Evolutionary conservation across 2,329 filamentous ascomycete genomes (phyloP), one percentile per base, ranked within the genome.

Genomic region (Rhinocladiella similis): DNA sequence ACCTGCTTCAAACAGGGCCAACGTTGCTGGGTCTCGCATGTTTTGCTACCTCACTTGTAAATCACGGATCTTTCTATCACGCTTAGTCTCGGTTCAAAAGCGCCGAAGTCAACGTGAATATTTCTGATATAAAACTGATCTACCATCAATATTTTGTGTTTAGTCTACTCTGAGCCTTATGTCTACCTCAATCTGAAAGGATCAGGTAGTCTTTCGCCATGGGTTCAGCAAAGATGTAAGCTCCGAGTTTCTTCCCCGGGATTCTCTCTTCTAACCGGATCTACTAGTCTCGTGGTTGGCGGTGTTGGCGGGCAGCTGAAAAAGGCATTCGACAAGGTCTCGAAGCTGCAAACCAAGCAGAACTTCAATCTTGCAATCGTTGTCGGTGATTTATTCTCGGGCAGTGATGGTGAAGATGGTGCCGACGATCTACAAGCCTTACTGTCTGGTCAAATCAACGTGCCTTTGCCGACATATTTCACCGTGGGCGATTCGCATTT

Each of bases 391-490:
- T 79, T 97, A 5, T 97, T 97, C 68, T 33, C 35, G 4, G n/a
- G 50, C 14, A 77, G 81, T 16, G 74, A 80, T 42, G 75, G 78
- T 20, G 65, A 70, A 3, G 66, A 68, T 43, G 71, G 73, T 29
- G 68, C 69, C 1, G 79, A 85, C 45, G 79, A 83, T 12, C 73
- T 94, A 4, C 75, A 79, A 10, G 80, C 83, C 9, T 80, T 99
- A 3, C 73, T 97, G 1, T 74, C 83, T 22, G 91, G 91, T n/a
- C 78, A 82, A 10, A 86, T 96, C 50, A 69, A 79, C 19, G 78
- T 97, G 3, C 87, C 92, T 2, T 76, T 97, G 1, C 87, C 92
- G 1, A 95, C 89, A 7, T 99, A 99, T 75, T 99, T 97, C 70
- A 90, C 90, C 2, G 80, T 96, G 58, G 91, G 90, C 64, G 85